Evolutionary conservation across 2,329 filamentous ascomycete species (phyloP), one percentile per base, ranked within the genome.

Genomic region (Xylaria sp.): DNA sequence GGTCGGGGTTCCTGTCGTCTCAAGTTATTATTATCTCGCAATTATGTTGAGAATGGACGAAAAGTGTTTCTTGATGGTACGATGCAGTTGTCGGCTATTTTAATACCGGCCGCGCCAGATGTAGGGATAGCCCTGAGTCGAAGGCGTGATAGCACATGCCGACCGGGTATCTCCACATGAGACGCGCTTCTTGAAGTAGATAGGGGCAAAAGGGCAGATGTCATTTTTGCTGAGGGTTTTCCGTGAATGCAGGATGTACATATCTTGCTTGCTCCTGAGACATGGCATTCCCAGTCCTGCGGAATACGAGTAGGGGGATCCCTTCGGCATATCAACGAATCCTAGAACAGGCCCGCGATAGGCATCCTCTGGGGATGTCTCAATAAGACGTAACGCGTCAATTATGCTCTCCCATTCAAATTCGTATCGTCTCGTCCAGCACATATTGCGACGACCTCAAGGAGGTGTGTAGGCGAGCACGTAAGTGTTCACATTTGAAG

Each of bases 11-110:
- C 36, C 22, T 47, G 53, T 45, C 47, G 33, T 55, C 42, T 47
- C 42, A 45, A 50, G 44, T 42, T 56, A 33, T 59, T 51, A 51
- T 47, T 47, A 47, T 44, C 44, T 51, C 33, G 31, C 33, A 4
- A 9, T n/a, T n/a, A n/a, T n/a, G 15, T 58, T 31, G 20, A n/a
- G 49, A 55, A 13, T 7, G 22, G 36, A 31, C 5, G 29, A 53
- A 22, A 13, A 7, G n/a, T n/a, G n/a, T n/a, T 29, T 57, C 20
- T 38, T 29, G 29, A 42, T 58, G 58, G 25, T 47, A 36, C 13
- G 44, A 56, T 57, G 36, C 29, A 44, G 2, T 29, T 33, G 25
- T 25, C 29, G 22, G 29, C 22, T 20, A 36, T 53, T 33, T 33
- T 53, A 53, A 20, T 33, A 20, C n/a, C 22, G 27, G 13, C 22